phyloP scores from a whole-genome alignment of 768 basidiomycete species.

The Symmetrospora coprosmae region DNA sequence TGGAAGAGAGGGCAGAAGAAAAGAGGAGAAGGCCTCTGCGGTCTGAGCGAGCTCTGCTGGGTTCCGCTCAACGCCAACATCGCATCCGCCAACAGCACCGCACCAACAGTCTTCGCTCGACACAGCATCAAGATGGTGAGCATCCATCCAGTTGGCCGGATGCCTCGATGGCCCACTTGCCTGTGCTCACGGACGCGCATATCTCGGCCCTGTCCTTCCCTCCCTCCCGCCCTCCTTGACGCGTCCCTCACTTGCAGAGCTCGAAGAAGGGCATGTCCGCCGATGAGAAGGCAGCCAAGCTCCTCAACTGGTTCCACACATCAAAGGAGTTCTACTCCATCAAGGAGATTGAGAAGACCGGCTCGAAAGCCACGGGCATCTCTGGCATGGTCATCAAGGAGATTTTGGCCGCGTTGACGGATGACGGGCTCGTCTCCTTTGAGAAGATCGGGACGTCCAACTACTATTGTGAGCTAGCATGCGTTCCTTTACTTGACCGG shows the following conservation, averaged over 20 bases:
- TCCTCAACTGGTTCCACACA: conserved; percentile 11
- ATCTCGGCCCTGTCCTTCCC: too few species aligned
- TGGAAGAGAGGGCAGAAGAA: too few species aligned
- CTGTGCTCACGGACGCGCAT: too few species aligned
- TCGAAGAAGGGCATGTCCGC: conserved; percentile 4
- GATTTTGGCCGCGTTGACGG: background rate
- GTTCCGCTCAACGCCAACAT: too few species aligned
- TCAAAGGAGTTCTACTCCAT: conserved; percentile 8
- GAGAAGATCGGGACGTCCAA: conserved; percentile 19
- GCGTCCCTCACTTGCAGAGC: background rate
- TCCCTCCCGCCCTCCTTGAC: too few species aligned
- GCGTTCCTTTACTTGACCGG: background rate
- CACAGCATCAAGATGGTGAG: too few species aligned
- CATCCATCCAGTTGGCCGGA: too few species aligned
- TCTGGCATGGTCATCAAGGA: conserved; percentile 19
- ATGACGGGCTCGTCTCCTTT: background rate
- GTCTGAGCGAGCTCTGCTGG: too few species aligned
- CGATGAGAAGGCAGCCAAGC: conserved; percentile 15
- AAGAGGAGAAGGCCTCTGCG: too few species aligned
- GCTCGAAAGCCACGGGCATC: conserved; percentile 12
- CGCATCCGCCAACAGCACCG: too few species aligned
- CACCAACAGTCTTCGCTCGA: too few species aligned
- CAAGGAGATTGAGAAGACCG: conserved; percentile 15
- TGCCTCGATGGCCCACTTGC: too few species aligned
- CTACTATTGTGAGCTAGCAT: conserved; percentile 17